These are phyloP conservation scores for Pythium volutum DNA, from an alignment of 352 stramenopile genomes.

Conservation along the genomic window DNA sequence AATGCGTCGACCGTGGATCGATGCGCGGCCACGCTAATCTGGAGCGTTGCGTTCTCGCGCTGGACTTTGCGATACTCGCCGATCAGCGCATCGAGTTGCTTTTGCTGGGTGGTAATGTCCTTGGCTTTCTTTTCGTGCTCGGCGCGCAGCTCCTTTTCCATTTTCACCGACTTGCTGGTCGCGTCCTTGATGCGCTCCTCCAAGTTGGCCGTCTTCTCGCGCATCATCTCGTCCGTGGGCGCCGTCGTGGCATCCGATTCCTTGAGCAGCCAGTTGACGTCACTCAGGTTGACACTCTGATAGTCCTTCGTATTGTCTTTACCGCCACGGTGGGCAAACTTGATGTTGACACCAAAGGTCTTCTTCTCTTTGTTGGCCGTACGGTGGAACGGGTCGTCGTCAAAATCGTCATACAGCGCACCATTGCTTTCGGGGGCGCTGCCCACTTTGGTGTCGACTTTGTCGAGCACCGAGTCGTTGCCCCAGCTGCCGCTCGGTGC, in stretches of 20 bases:
- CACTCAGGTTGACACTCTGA: slow-evolving; percentile 77
- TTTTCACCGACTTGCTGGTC: slow-evolving; percentile 53
- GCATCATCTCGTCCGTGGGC: slow-evolving; percentile 81
- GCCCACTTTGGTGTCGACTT: slow-evolving; percentile 25
- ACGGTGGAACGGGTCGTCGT: slow-evolving; percentile 84
- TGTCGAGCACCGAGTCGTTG: slow-evolving; percentile 32
- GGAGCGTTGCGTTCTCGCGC: slow-evolving; percentile 74
- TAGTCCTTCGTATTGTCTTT: slow-evolving; percentile 91
- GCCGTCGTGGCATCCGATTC: slow-evolving; percentile 65
- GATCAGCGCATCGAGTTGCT: slow-evolving; percentile 79
- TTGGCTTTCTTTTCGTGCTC: slow-evolving; percentile 77
- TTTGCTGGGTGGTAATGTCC: slow-evolving; percentile 66
- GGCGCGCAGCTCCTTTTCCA: slow-evolving; percentile 69
- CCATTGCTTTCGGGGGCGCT: slow-evolving; percentile 29
- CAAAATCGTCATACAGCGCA: slow-evolving; percentile 30
- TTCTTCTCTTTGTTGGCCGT: slow-evolving; percentile 85
- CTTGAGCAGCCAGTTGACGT: slow-evolving; percentile 86
- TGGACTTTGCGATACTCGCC: slow-evolving; percentile 81
- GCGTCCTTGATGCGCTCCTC: slow-evolving; percentile 88
- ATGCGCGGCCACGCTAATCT: slow-evolving; percentile 60
- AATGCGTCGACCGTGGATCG: slow-evolving; percentile 66
- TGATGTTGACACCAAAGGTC: slow-evolving; percentile 83
- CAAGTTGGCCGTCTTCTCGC: slow-evolving; percentile 86
- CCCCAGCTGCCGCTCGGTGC: slow-evolving; percentile 54
- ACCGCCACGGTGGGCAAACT: slow-evolving; percentile 72